Evolutionary conservation across 306 rosid genomes (phyloP), one percentile per base, ranked within the genome.

Genomic region (Cicer cuneatum): DNA sequence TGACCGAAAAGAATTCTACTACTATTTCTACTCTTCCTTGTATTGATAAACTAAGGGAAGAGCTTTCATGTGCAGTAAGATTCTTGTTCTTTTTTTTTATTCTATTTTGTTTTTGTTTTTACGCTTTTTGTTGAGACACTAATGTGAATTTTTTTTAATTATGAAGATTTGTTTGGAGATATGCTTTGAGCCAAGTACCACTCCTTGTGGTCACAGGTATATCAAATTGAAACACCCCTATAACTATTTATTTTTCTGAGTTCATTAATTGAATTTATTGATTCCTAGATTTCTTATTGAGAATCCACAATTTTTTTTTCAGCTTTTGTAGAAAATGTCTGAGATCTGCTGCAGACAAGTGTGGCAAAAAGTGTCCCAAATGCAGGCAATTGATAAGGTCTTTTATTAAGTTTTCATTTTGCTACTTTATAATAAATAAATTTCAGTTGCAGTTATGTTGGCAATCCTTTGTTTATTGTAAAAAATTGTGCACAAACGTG

Each of bases 161-260:
- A 1, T 69, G 79, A 82, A 95, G 99, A 90, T 95, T 77, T 95
- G 98, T 74, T 80, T 95, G 87, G 98, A 95, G 64, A 89, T 95
- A 76, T 95, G 96, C 87, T 95, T 79, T 65, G 97, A 95, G 88
- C 99, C 99, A 41, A 95, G 90, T 73, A 90, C 99, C 41, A 92
- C 99, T 73, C 82, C 97, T 83, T 95, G 99, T 83, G 98, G 99
- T 49, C 99, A 95, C 87, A 95, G 98, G 99, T 94, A 64, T 64
- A 64, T 64, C 14, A 60, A 60, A 35, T 54, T 18, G 6, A 59
- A 35, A 59, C 19, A 4, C 35, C 35, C 35, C 4, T 3, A 3
- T 29, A 29, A 29, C 35, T 29, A 29, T 3, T 29, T 24, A 24
- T 24, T 2, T 29, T 29, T 53, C n/a, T 3, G 12, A 53, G 8